Base-by-base conservation (phyloP, 805 yeast species). In the Barnettozyma populi region DNA sequence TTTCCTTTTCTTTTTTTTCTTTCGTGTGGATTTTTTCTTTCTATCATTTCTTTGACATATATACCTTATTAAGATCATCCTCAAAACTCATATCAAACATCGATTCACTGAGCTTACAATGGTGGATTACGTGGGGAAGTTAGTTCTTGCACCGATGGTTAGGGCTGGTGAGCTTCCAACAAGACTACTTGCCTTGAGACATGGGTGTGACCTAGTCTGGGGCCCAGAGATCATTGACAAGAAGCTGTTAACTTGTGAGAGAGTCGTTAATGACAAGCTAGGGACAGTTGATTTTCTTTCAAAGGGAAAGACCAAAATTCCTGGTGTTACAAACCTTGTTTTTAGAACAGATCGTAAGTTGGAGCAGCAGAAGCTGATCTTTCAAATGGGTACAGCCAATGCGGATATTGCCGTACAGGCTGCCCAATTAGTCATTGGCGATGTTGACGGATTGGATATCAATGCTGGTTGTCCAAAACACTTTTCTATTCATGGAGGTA, bases 401-500 rank as follows among this genome's bases (percentile, higher is more conserved):
- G 82, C 98, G 0, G 84, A 80, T 0, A 66, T 90, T 19, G 99
- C 99, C 0, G 96, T 90, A 1, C 71, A 84, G 51, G 99, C 97
- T 1, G 97, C 96, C 0, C 68, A 76, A 45, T 73, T 83, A 38
- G 86, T 94, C 3, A 88, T 90, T 8, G 61, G 72, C 1, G 98
- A 94, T 64, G 98, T 94, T 3, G 90, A 80, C 53, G 98, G 95
- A 8, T 85, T 94, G 5, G 99, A 94, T 63, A 75, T 94, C 49
- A 94, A 94, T 64, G 89, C 96, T 25, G 99, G 99, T 5, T 94
- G 99, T 67, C 99, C 99, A 3, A 94, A 92, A 63, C 97, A 90
- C 56, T 94, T 94, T 60, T 86, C 95, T 1, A 75, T 90, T 3
- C 99, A 94, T 65, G 75, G 95, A 0, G 99, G 99, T 1, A 94